Evolutionary conservation across 495 filamentous ascomycete genomes (phyloP), one percentile per base, ranked within the genome.

Genomic region (Peziza echinospora): DNA sequence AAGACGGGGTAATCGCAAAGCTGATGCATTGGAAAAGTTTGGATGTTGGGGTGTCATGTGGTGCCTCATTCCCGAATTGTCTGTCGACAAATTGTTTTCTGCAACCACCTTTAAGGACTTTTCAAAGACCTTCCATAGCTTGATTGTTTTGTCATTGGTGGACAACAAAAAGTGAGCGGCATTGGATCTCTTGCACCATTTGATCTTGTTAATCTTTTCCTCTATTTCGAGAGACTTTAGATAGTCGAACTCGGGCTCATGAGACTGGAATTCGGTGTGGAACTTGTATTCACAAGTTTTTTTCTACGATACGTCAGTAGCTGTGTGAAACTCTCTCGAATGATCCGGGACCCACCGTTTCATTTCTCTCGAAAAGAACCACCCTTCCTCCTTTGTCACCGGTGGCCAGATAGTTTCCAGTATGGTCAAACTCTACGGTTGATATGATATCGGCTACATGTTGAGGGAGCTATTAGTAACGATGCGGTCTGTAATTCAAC

Each of bases 281-380:
- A 97, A 97, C 63, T 97, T 97, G 72, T 97, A 97, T 65, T 97
- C 89, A 72, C 89, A 97, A 11, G 89, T 94, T 79, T 96, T 97
- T 77, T 96, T 96, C 87, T 94, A 43, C 4, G 10, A 43, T 21
- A 3, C 11, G 21, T 43, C 11, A 43, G 21, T 43, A 22, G 10
- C n/a, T 3, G 21, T 19, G 4, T 21, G 10, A 19, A 11, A 21
- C 41, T 11, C 41, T 17, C 30, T 17, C 54, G 43, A 45, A 42
- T 43, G n/a, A 48, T 40, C 28, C n/a, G 45, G 39, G 37, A 67
- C 77, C 65, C 67, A 91, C 87, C 62, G 85, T 92, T 64, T 97
- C 91, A 56, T 97, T 97, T 52, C 89, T 75, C 65, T 97, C 89
- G 56, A 97, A 97, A 50, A 97, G 66, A 44, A 97, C 89, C 48